Evolutionary conservation across 228 moss, liverwort and hornwort species (phyloP).

Genomic region (Sphagnum magellanicum): DNA sequence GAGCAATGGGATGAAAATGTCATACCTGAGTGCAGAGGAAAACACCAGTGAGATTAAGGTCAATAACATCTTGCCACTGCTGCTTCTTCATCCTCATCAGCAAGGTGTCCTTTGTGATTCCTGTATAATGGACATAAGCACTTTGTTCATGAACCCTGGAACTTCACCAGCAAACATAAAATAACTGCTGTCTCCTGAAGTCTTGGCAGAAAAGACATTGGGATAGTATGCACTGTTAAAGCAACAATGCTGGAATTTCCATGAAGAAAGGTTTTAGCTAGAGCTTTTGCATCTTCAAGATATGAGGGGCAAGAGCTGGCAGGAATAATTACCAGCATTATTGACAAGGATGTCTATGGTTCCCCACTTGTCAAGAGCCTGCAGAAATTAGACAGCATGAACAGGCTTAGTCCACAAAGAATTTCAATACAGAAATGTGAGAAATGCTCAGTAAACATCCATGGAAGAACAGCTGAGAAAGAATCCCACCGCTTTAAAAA

Average conservation of each 20-base stretch:
- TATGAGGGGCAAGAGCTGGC: no score
- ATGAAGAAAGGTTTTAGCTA: no score
- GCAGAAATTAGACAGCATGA: constrained; percentile 16
- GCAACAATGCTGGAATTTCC: no score
- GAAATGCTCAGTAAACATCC: background rate
- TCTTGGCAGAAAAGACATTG: no score
- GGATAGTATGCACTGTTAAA: no score
- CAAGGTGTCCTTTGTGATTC: constrained; percentile 87
- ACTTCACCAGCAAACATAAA: background rate
- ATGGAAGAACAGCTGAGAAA: no score
- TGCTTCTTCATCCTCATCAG: constrained; percentile 98
- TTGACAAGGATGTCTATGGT: constrained; percentile 81
- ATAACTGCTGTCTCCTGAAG: background rate
- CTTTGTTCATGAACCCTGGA: background rate
- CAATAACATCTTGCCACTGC: constrained; percentile 97
- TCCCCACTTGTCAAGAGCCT: constrained; percentile 95
- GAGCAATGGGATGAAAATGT: background rate
- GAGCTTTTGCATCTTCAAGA: no score
- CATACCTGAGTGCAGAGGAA: constrained; percentile 92
- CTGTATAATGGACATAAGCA: constrained; percentile 13
- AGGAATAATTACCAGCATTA: constrained; percentile 58
- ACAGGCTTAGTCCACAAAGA: background rate
- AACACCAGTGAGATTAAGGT: constrained; percentile 95
- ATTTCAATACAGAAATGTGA: background rate
- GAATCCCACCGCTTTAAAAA: constrained; percentile 69